A percentile compares a stretch with the other conserved stretches of the same genome.
Conservation (phyloP, 495 filamentous ascomycete species). For the Penicillium cataractarum region DNA sequence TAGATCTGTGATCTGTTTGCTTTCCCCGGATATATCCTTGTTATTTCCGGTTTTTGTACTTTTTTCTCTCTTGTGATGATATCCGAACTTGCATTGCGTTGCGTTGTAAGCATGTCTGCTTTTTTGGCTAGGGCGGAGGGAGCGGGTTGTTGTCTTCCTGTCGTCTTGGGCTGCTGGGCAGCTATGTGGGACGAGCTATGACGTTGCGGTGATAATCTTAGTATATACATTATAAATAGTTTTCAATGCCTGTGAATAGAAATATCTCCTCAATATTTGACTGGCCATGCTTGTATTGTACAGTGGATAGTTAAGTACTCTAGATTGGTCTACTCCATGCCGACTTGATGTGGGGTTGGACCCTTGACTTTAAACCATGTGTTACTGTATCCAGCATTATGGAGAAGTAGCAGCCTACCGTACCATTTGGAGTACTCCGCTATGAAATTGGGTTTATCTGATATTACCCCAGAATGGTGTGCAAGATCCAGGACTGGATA, state of each 20-base stretch:
- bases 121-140: neutral
- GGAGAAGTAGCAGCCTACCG: no score
- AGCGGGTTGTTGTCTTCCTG: slow-evolving; percentile 10
- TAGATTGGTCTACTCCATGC: no score
- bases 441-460: no score
- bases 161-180: slow-evolving; percentile 14
- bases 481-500: no score
- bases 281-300: no score
- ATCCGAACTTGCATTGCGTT: slow-evolving; percentile 2
- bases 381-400: no score
- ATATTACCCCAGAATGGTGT: neutral
- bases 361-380: no score
- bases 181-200: slow-evolving; percentile 20
- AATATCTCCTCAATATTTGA: no score
- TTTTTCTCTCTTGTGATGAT: slow-evolving; percentile 4
- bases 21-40: neutral
- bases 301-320: no score
- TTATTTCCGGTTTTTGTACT: neutral
- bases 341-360: no score
- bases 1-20: slow-evolving; percentile 4
- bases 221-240: neutral
- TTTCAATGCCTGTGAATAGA: neutral
- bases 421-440: no score
- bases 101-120: neutral
- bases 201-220: slow-evolving; percentile 11